Percentiles rank a stretch among this genome's conserved stretches.
These are phyloP conservation scores for Teratosphaeria gauchensis DNA, from an alignment of 2,329 filamentous ascomycete genomes.

Conservation along the genomic window DNA sequence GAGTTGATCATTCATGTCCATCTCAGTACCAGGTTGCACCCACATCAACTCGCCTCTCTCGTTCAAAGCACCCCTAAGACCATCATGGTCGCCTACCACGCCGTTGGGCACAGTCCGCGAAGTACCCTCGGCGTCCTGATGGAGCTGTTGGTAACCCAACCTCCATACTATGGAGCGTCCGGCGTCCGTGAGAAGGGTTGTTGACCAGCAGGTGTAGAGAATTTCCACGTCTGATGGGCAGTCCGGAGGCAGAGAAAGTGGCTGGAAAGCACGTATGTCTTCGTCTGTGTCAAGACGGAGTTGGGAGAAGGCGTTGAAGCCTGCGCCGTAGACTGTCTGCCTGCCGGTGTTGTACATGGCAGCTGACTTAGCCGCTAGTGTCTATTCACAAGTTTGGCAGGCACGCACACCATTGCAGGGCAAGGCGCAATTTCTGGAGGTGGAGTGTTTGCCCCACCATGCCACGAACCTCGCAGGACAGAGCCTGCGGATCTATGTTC, in stretches of 20 bases:
- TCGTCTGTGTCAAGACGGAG: conserved; percentile 7
- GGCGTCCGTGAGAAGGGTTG: conserved; percentile 12
- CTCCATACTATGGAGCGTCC: conserved; percentile 4
- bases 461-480: not conserved
- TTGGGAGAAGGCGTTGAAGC: conserved; percentile 24
- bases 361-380: no score
- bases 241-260: not conserved
- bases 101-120: conserved; percentile 5
- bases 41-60: conserved; percentile 9
- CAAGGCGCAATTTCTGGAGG: not conserved
- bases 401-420: no score
- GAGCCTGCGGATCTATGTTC: no score
- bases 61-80: conserved; percentile 20
- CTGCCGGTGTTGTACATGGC: not conserved
- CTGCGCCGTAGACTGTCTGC: conserved; percentile 12
- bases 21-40: not conserved
- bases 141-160: conserved; percentile 10
- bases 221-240: conserved; percentile 5
- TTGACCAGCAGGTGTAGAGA: conserved; percentile 25
- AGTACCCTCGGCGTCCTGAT: conserved; percentile 5
- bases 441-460: not conserved
- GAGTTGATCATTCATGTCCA: not conserved
- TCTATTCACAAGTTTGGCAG: no score
- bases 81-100: conserved; percentile 22
- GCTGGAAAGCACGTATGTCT: conserved; percentile 11